Evolutionary conservation across 208 protist genomes (phyloP).

Genomic region (Wallacemonas sp.): DNA sequence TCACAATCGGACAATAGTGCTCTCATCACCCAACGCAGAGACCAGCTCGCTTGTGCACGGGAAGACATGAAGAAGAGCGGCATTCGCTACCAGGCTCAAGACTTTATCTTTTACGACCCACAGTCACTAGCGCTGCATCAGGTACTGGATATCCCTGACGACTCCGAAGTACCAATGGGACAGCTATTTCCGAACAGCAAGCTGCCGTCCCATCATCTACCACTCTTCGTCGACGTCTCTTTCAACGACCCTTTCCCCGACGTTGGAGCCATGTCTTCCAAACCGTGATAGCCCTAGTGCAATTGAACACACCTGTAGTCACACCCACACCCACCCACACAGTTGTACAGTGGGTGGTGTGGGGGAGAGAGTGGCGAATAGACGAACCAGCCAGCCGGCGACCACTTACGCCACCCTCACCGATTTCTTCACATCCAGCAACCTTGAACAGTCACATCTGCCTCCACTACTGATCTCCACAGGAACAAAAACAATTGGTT

Average conservation of each 20-base stretch:
- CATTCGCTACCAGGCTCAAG: conserved; percentile 63
- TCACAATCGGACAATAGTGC: too few species aligned
- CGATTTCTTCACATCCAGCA: too few species aligned
- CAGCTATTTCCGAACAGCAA: conserved; percentile 67
- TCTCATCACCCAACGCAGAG: background rate
- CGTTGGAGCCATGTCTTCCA: conserved; percentile 40
- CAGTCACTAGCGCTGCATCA: conserved; percentile 67
- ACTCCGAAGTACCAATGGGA: conserved; percentile 42
- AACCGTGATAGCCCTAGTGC: too few species aligned
- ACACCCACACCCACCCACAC: too few species aligned
- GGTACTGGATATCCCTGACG: conserved; percentile 74
- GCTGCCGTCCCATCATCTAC: conserved; percentile 79
- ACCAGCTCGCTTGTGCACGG: conserved; percentile 37
- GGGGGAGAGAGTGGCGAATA: too few species aligned
- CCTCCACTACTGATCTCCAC: too few species aligned
- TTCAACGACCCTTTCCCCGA: conserved; percentile 76
- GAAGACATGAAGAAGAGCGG: conserved; percentile 28
- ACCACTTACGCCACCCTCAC: too few species aligned
- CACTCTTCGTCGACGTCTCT: conserved; percentile 77
- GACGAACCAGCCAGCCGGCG: too few species aligned
- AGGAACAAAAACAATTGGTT: too few species aligned
- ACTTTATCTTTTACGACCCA: conserved; percentile 87
- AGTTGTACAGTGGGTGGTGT: too few species aligned
- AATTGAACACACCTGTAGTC: too few species aligned
- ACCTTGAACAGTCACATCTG: too few species aligned